Base-by-base conservation (phyloP, 441 rosid species). In the Eruca vesicaria region DNA sequence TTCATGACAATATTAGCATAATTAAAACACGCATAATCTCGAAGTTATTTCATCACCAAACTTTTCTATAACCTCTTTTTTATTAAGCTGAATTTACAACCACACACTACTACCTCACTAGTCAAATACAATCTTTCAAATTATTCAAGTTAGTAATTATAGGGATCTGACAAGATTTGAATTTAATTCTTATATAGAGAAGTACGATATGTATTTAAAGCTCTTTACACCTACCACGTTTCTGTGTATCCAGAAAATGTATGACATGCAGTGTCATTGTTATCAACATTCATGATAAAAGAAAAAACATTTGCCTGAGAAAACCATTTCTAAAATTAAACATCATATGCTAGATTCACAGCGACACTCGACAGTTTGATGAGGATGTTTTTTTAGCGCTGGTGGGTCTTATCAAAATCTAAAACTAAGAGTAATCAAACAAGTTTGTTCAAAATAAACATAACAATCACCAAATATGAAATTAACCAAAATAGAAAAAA, bases 371-470 rank as follows among this genome's bases (percentile, higher is more conserved):
- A 57, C 43, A 33, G 43, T 28, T n/a, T 62, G 75, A 56, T 68
- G 73, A 61, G 18, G 48, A 75, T 63, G 38, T 76, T 68, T 76
- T 68, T 76, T 69, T 56, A 65, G 66, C 60, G 66, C 41, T 69
- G 61, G 53, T 38, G 32, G 52, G 75, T 76, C 79, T 63, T 41
- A 63, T 76, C 66, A 56, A 63, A 68, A 19, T 76, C 52, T 10
- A 63, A n/a, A n/a, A n/a, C n/a, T n/a, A n/a, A n/a, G n/a, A n/a
- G n/a, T n/a, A n/a, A 63, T 63, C 70, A 76, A 11, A 29, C 6
- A 63, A 41, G 52, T 63, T 63, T 69, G 16, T 41, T 55, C 70
- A 53, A 63, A 57, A 70, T 19, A 41, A 63, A 68, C 68, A 62
- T 38, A 68, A 67, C 33, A 58, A 59, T 59, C 35, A 29, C 1